Base-by-base conservation (phyloP, 805 yeast species). In the Clavispora carvajalis region DNA sequence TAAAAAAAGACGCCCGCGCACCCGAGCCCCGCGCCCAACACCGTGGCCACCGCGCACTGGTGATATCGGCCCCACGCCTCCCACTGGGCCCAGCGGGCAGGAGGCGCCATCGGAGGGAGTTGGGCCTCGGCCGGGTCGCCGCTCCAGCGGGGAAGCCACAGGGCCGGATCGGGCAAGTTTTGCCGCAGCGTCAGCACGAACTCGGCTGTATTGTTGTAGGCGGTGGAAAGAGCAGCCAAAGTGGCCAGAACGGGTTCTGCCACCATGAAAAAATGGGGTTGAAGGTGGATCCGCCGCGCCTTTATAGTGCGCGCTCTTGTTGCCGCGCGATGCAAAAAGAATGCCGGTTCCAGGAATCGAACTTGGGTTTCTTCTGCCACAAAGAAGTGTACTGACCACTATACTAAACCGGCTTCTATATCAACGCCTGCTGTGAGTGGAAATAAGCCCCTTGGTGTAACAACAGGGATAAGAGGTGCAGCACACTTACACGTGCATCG, bases 281-380 rank as follows among this genome's bases (percentile, higher is more conserved):
- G n/a, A 17, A 24, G 17, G 22, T 3, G 18, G 33, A n/a, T 22
- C 8, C 11, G 34, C 23, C 5, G 23, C 9, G 16, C 5, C 34
- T 31, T 31, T 19, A 31, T 18, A 31, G 22, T 18, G 34, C 34
- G 34, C 19, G 22, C 15, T 4, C 13, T n/a, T n/a, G n/a, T n/a
- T n/a, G n/a, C n/a, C n/a, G n/a, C n/a, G n/a, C n/a, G 33, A 21
- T 11, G 29, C 46, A 52, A 58, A 57, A 56, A 33, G 41, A 21
- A 6, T 68, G 74, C 74, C 70, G 71, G 67, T 61, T 68, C 72
- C 73, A 67, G 71, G 73, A 68, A 67, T 67, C 73, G 73, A 68
- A 68, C 72, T 58, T 68, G 72, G 71, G 73, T 68, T 57, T 58
- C 62, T 52, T 64, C 73, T 70, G 73, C 73, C 73, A 67, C 72